Base-by-base conservation (phyloP, 2,329 filamentous ascomycete species). In the Geosmithia putterillii region DNA sequence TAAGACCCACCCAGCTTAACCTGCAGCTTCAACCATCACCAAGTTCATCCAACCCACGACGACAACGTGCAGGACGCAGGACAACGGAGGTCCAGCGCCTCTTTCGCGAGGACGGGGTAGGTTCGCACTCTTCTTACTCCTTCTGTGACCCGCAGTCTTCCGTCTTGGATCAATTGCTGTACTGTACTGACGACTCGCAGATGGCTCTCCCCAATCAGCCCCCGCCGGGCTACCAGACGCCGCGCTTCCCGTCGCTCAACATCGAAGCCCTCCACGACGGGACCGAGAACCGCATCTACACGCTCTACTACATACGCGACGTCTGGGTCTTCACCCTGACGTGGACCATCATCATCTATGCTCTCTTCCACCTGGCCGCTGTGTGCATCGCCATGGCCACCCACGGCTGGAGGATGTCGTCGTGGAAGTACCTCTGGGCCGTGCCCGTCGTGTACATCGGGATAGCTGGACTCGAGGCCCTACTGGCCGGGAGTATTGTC, bases 281-380 rank as follows among this genome's bases (percentile, higher is more conserved):
- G 40, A 63, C 57, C 32, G 32, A 60, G 46, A 65, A 73, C 38
- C 63, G 60, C 48, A 50, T 47, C 41, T 72, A 73, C 46, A 74
- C 76, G 34, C 79, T 95, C 51, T 90, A 86, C 66, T 73, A 83
- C 54, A 71, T 86, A 3, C 59, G 63, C 46, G 86, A 94, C 56
- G 85, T 94, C 44, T 90, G 86, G 81, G 81, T 83, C 50, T 95
- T 92, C 61, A 95, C 87, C 1, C 64, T 92, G 15, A 74, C 81
- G 57, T 95, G 88, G 88, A 94, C 87, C 0, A 63, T 94, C 34
- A 77, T 94, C 23, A 76, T 87, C 51, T 90, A 85, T 53, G 79
- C 75, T 28, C 70, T 78, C 18, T 84, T 89, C 48, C 86, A 95
- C 58, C 54, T 89, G 17, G 71, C 79, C 28, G 84, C 83, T 2